Conservation (phyloP, 768 basidiomycete genomes). For the Pholiota conissans region DNA sequence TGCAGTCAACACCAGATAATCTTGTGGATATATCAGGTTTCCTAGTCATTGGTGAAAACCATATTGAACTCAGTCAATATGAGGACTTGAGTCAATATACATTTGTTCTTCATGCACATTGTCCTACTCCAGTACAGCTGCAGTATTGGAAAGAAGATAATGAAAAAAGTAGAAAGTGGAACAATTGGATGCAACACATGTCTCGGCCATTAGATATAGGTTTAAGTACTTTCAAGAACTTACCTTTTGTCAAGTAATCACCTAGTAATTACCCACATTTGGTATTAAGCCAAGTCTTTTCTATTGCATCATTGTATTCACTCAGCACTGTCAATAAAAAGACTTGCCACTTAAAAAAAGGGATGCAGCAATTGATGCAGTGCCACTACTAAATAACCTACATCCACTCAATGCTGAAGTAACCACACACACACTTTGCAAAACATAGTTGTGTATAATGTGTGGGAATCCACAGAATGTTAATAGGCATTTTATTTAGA, state of each 20-base stretch:
- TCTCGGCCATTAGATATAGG: constrained; percentile 28
- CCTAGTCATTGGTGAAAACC: constrained; percentile 40
- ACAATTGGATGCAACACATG: constrained; percentile 36
- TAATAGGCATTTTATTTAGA: too few species aligned
- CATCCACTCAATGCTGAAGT: too few species aligned
- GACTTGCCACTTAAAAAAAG: too few species aligned
- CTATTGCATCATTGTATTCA: too few species aligned
- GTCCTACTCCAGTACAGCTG: constrained; percentile 47
- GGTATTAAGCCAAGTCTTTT: too few species aligned
- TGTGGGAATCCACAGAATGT: too few species aligned
- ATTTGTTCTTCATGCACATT: constrained; percentile 49
- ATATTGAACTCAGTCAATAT: constrained; percentile 40
- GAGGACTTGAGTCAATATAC: constrained; percentile 44
- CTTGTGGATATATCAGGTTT: constrained; percentile 53
- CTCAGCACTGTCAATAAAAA: too few species aligned
- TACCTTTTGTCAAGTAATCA: neutral
- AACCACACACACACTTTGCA: too few species aligned
- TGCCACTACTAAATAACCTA: too few species aligned
- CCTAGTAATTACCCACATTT: neutral
- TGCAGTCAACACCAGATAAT: constrained; percentile 44
- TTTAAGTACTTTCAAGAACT: constrained; percentile 11
- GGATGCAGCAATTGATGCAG: too few species aligned
- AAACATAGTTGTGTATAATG: too few species aligned
- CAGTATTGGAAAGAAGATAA: constrained; percentile 28
- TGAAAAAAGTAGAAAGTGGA: constrained; percentile 39